Base-by-base conservation (phyloP, 139 green algal species). In the Coelastrella sp. region DNA sequence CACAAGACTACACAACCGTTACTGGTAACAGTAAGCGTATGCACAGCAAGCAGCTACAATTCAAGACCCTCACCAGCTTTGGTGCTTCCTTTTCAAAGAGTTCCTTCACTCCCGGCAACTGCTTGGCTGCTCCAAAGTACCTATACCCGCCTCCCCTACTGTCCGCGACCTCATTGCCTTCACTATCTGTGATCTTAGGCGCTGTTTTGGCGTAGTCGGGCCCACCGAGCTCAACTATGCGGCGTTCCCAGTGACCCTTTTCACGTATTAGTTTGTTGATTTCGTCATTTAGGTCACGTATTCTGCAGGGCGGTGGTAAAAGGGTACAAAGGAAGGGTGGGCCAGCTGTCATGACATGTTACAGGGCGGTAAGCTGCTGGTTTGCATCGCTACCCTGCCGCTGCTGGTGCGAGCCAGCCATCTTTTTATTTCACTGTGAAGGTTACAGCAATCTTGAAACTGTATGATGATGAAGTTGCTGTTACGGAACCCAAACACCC, bases 261-360 rank as follows among this genome's bases (percentile, higher is more conserved):
- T 99, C 98, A 3, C 98, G 93, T 3, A 99, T 99, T 0, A 99
- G 95, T 92, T 99, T 99, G 95, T 99, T 99, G 93, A 99, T 99
- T 80, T 99, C 98, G 83, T 99, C 98, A 86, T 99, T 99, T 7
- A 99, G 91, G 86, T 99, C 98, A 5, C 98, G 96, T 11, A 99
- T 95, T 32, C 97, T 98, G 94, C 5, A 17, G 57, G 61, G 61
- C 8, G 11, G 61, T 71, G 61, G 61, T 71, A 13, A 71, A 71
- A 13, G 11, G 61, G 8, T 71, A 13, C 61, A 71, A 47, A 47
- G 61, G 61, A 71, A 71, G 61, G 61, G 61, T 71, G 61, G 8
- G 61, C 32, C 32, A 47, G 32, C 32, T 47, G 32, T 47, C 32
- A 47, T 47, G 61, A 71, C 61, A 19, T 71, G 61, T 19, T 71